Evolutionary conservation across 495 filamentous ascomycete genomes (phyloP), one percentile per base, ranked within the genome.

Genomic region (Geopyxis carbonaria): DNA sequence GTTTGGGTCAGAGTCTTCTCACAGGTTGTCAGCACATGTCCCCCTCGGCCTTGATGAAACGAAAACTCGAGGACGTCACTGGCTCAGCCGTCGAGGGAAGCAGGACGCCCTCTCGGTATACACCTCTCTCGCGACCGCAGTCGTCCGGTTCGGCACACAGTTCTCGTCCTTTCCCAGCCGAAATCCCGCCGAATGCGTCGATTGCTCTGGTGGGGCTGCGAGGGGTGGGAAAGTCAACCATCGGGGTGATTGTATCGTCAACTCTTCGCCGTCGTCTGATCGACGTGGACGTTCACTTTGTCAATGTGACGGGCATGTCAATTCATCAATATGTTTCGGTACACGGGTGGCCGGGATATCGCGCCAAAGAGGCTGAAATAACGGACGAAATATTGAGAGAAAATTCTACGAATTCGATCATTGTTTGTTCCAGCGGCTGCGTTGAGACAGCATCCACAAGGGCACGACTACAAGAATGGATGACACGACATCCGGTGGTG

Each of bases 241-340:
- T 87, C 8, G 79, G 75, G 1, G 73, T 85, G 45, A 79, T 87
- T 32, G 72, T 76, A n/a, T 76, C 78, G 2, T 75, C 76, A 15
- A 67, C 74, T 44, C 74, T 77, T 11, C 70, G 72, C 10, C 68
- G 77, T 9, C 70, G 75, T 16, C 64, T 86, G 16, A 71, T 83
- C 32, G 80, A 80, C 39, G 69, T 72, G 36, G 78, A 84, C 49
- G 66, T 70, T 43, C 72, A 69, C 38, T 86, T 86, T 44, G 68
- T 76, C 29, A 69, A 78, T 33, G 59, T 64, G 1, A 78, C 74
- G 0, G 76, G 79, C 4, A 63, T 69, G 42, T 71, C 70, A 8
- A 64, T 71, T 15, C 68, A 65, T 18, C 61, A 64, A 18, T 82
- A 73, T 54, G 65, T 76, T 28, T 67, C 67, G 8, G 61, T 64